Percentiles rank a stretch among this genome's conserved stretches.
These are phyloP conservation scores for Limnanthes douglasii DNA, from an alignment of 345 rosid species.

Conservation along the genomic window DNA sequence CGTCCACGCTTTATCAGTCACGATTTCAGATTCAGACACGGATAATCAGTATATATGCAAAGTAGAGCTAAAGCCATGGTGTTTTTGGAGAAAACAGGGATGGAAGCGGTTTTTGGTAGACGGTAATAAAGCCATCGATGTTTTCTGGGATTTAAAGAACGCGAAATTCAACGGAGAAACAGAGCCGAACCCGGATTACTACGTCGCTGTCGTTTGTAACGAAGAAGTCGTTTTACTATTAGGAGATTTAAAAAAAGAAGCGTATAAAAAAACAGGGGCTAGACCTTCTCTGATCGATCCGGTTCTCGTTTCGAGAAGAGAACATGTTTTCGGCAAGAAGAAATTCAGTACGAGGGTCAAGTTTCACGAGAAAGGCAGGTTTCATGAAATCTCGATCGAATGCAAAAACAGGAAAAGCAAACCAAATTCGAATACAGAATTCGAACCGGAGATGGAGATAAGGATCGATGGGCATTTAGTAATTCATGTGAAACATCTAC, in stretches of 20 bases:
- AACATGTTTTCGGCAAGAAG: slow-evolving; percentile 73
- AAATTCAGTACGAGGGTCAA: slow-evolving; percentile 54
- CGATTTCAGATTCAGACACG: slow-evolving; percentile 39
- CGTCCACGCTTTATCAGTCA: slow-evolving; percentile 49
- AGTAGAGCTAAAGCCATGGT: slow-evolving; percentile 85
- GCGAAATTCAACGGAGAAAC: slow-evolving; percentile 79
- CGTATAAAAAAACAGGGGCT: slow-evolving; percentile 46
- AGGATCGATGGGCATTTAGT: slow-evolving; percentile 70
- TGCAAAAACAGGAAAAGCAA: slow-evolving; percentile 24
- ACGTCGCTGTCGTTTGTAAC: slow-evolving; percentile 66
- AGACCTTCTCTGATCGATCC: slow-evolving; percentile 56
- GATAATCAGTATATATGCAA: slow-evolving; percentile 35
- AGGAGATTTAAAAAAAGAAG: slow-evolving; percentile 84
- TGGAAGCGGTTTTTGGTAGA: slow-evolving; percentile 47
- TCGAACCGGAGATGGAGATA: slow-evolving; percentile 89
- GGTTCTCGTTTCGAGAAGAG: slow-evolving; percentile 54
- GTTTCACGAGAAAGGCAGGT: slow-evolving; percentile 45
- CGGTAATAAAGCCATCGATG: slow-evolving; percentile 37
- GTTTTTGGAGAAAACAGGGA: slow-evolving; percentile 80
- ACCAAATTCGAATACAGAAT: slow-evolving; percentile 30
- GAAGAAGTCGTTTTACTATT: slow-evolving; percentile 64
- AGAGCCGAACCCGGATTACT: slow-evolving; percentile 57
- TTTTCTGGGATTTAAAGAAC: slow-evolving; percentile 69
- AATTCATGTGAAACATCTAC: slow-evolving; percentile 67
- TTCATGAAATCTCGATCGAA: slow-evolving; percentile 73